Evolutionary conservation across 768 basidiomycete genomes (phyloP), one percentile per base, ranked within the genome.

Genomic region (Rhizopogon rudus): DNA sequence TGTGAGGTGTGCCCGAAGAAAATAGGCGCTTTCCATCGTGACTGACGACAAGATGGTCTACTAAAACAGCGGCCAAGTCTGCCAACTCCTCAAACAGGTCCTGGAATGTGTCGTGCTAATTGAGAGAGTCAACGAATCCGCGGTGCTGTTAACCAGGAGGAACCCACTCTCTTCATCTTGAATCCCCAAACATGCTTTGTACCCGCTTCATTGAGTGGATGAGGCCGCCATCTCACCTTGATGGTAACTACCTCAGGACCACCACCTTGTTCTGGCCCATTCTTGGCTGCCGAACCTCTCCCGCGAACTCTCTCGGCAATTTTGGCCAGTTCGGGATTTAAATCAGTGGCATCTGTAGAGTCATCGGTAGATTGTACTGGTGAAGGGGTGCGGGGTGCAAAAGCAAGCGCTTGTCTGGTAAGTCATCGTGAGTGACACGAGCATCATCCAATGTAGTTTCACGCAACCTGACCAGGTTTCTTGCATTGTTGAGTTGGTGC

Each of bases 1-100:
- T 78, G 37, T 80, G 73, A 0, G 90, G 88, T 0, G 85, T 86
- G 3, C 83, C 81, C 13, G 86, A 88, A 10, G 86, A 74, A 63
- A 83, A 91, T 41, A 93, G 73, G 2, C 82, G 85, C 52, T 77
- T 81, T 40, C 81, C 77, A 29, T 83, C 75, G 55, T 84, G 81
- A 7, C 71, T 84, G 57, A 93, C 71, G 31, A 90, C 73, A 1
- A 93, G 70, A 53, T 77, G 77, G 16, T 78, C 73, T 3, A 65
- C 60, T 17, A 77, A 73, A 12, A 89, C 73, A 17, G 67, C 67
- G 1, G 80, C 83, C 37, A 83, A 74, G 51, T 90, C 85, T 6
- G 89, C 86, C 3, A 79, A 71, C 40, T 78, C 82, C 40, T 87
- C 84, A 49, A 88, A 89, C 1, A 91, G 65, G 2, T 75, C 74